Evolutionary conservation across 164 flowering plant species (phyloP).

Genomic region (Tetrastigma voinierianum): DNA sequence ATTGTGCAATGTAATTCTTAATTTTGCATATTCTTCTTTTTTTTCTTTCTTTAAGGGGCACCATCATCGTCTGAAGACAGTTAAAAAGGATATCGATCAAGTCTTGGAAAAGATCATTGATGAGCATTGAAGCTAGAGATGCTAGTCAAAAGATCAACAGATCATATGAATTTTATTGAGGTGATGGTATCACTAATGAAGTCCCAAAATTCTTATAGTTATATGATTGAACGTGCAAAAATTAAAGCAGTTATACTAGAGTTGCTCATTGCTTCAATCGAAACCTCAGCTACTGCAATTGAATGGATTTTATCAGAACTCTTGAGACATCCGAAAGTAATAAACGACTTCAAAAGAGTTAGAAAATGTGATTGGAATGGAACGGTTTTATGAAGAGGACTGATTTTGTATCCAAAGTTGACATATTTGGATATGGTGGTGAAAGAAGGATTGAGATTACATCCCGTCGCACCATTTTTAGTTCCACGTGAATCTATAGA

Average conservation of each 20-base stretch:
- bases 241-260: neutral
- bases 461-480: slow-evolving; percentile 31
- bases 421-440: slow-evolving; percentile 32
- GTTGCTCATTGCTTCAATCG: too few relatives aligned
- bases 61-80: slow-evolving; percentile 7
- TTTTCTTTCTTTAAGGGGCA: slow-evolving; percentile 12
- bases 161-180: slow-evolving; percentile 11
- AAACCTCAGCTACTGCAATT: too few relatives aligned
- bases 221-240: neutral
- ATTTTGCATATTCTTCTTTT: neutral
- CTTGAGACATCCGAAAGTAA: neutral
- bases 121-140: slow-evolving; percentile 12
- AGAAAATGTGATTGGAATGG: slow-evolving; percentile 13
- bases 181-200: slow-evolving; percentile 11
- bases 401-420: slow-evolving; percentile 21
- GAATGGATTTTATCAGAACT: too few relatives aligned
- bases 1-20: too few relatives aligned
- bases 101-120: slow-evolving; percentile 17
- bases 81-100: neutral
- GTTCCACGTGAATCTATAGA: slow-evolving; percentile 29
- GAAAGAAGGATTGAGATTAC: slow-evolving; percentile 33
- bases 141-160: neutral
- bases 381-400: slow-evolving; percentile 20
- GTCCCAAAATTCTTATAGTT: neutral
- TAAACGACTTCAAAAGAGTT: slow-evolving; percentile 20